phyloP scores from a whole-genome alignment of 345 rosid species.

The Zanthoxylum bungeanum region DNA sequence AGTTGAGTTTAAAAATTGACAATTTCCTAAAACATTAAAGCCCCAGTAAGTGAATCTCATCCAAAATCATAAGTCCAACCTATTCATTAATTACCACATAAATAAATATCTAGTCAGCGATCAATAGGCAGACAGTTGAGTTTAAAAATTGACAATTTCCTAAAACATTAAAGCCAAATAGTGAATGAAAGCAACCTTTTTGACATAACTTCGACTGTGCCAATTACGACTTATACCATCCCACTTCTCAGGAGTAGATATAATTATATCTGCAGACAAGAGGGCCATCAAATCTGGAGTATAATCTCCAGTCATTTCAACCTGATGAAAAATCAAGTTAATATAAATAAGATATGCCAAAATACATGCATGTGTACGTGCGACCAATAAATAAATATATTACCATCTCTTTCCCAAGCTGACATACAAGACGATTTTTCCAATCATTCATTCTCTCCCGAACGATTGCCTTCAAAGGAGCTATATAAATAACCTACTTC shows the following conservation, averaged over 20 bases:
- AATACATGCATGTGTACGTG: not conserved
- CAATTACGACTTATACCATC: slow-evolving; percentile 99
- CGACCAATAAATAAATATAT: not conserved
- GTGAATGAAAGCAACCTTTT: slow-evolving; percentile 51
- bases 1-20: not conserved
- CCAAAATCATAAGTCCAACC: slow-evolving; percentile 96
- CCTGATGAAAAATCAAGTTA: slow-evolving; percentile 39
- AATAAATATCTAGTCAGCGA: slow-evolving; percentile 6
- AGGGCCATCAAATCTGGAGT: slow-evolving; percentile 97
- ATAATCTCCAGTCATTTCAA: slow-evolving; percentile 99
- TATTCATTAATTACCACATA: slow-evolving; percentile 29
- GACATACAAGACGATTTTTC: slow-evolving; percentile 81
- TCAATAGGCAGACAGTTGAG: not conserved
- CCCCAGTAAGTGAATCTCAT: slow-evolving; percentile 98
- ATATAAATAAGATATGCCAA: slow-evolving; percentile 7
- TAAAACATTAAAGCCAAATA: slow-evolving; percentile 16
- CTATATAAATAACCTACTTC: slow-evolving; percentile 89
- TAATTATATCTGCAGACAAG: slow-evolving; percentile 94
- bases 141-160: not conserved
- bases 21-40: slow-evolving; percentile 2
- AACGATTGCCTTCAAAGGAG: slow-evolving; percentile 97
- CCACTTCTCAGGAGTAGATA: slow-evolving; percentile 99
- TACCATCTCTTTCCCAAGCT: slow-evolving; percentile 92
- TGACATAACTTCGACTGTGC: slow-evolving; percentile 95
- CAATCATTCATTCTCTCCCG: slow-evolving; percentile 98